Base-by-base conservation (phyloP, 495 filamentous ascomycete species). In the Penicillium goetzii region DNA sequence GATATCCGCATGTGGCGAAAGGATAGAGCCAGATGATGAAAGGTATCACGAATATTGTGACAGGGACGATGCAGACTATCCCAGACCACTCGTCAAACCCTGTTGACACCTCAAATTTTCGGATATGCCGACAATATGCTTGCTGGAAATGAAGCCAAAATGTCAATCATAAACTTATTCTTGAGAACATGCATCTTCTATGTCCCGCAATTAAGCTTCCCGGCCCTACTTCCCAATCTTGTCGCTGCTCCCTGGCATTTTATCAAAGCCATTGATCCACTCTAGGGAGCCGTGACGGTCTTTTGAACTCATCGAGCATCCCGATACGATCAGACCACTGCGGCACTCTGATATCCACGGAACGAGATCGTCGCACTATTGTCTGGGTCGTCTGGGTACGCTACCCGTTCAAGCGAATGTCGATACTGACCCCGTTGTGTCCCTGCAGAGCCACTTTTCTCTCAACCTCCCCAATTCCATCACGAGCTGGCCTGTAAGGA, bases 301-400 rank as follows among this genome's bases (percentile, higher is more conserved):
- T 43, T 63, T 57, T 33, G 19, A 14, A 38, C 11, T 23, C 5
- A 38, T 26, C 11, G 50, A 36, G 56, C 19, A 59, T 28, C 32
- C 17, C 60, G 62, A 68, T 63, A 60, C 56, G 41, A 57, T 63
- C 62, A 68, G 65, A 26, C 60, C 62, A 61, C 55, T 40, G 17
- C 57, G 59, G 54, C 62, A 63, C 38, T 41, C 8, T 25, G 49
- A 60, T 63, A 60, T 62, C 68, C 36, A 62, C 56, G 65, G 62
- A 68, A 60, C 56, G 66, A 59, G 68, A 71, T 71, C 68, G 57
- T 61, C 68, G 21, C 34, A 11, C 47, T 65, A 56, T 61, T 33
- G 33, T 57, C 51, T 63, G 60, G 59, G 57, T 54, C 7, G 2
- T 43, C 43, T 54, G 25, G 32, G 17, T 38, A 49, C 50, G 38